A percentile compares a stretch with the other conserved stretches of the same genome.
Conservation (phyloP, 163 green algal species). For the Volvox carteri region DNA sequence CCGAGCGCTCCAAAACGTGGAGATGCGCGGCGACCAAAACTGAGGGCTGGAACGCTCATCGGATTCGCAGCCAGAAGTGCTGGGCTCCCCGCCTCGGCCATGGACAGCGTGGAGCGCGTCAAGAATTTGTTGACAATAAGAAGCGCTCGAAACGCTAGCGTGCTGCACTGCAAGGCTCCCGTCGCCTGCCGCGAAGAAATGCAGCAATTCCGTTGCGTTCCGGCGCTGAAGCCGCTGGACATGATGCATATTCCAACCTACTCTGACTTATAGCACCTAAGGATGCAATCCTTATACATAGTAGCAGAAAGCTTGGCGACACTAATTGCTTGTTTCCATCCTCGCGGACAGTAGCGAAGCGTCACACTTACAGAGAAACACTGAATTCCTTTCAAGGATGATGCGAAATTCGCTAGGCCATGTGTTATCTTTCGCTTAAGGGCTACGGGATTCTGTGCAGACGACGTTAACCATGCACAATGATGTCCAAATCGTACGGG, state of each 20-base stretch:
- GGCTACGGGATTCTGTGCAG: no score
- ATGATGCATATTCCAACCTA: conserved; percentile 12
- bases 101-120: neutral
- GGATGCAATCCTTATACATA: no score
- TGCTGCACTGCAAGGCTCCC: neutral
- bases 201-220: neutral
- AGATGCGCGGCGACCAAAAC: neutral
- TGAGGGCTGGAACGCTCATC: neutral
- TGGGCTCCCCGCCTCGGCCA: neutral
- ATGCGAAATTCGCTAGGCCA: no score
- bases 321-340: no score
- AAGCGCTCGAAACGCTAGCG: neutral
- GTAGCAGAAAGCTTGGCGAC: no score
- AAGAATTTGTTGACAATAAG: neutral
- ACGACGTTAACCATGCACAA: no score
- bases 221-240: neutral
- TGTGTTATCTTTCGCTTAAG: no score
- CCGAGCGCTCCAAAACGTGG: neutral
- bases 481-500: no score
- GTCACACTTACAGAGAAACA: neutral
- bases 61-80: neutral
- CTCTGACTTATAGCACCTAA: no score
- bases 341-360: no score
- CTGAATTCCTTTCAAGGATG: no score
- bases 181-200: neutral